These are phyloP conservation scores for Linderniella brevidens DNA, from an alignment of 257 asterid genomes.

Conservation along the genomic window DNA sequence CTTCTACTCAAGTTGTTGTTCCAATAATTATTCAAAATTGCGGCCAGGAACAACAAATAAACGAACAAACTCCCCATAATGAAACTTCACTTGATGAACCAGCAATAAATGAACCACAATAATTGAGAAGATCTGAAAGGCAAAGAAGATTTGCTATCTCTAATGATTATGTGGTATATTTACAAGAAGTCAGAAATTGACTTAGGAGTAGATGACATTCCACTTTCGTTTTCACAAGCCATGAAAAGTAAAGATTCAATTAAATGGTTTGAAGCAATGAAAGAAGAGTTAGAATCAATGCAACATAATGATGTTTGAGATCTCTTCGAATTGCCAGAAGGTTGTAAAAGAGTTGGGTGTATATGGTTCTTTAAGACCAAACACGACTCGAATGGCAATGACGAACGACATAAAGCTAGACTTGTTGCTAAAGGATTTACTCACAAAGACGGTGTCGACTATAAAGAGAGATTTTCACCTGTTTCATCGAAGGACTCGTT, in stretches of 20 bases:
- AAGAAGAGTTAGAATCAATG: neutral
- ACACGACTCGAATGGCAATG: neutral
- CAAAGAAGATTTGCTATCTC: constrained; percentile 4
- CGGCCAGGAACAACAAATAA: no score
- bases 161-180: neutral
- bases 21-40: no score
- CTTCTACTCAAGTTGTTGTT: no score
- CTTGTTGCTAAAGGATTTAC: neutral
- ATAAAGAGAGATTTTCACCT: constrained; percentile 1
- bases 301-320: neutral
- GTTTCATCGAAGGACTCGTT: neutral
- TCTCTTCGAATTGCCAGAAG: neutral
- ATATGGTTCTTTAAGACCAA: neutral
- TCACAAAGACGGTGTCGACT: neutral
- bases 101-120: neutral
- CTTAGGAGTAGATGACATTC: neutral
- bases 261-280: neutral
- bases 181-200: neutral
- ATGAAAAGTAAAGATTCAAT: neutral
- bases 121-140: neutral
- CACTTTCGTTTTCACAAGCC: neutral
- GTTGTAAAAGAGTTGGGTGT: constrained; percentile 1
- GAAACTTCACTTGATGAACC: no score
- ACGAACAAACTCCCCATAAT: no score
- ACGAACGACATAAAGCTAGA: neutral